Evolutionary conservation across 371 early-diverging fungal genomes (phyloP), one percentile per base, ranked within the genome.

Genomic region (Syncephalis plumigaleata): DNA sequence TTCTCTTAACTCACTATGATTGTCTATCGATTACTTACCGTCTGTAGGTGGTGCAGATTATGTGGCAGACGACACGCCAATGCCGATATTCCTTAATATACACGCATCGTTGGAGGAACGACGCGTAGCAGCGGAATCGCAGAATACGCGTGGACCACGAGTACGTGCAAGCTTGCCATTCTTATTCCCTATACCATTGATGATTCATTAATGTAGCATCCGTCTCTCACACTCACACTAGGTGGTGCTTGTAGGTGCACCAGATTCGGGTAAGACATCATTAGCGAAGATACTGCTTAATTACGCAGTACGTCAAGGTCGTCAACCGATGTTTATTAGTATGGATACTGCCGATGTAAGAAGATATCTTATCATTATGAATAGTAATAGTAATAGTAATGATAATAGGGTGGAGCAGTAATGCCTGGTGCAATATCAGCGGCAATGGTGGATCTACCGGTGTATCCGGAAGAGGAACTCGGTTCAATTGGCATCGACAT

Each of bases 11-110:
- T 56, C 42, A n/a, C 26, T 31, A 51, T 53, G 22, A 37, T 20
- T 15, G 21, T 48, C 17, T 11, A 31, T 31, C 23, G 23, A 43
- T 46, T 59, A 70, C 70, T 54, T 83, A 20, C 54, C 60, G 17
- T 91, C 91, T 39, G 55, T 59, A 23, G 79, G 74, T 51, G 60
- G 71, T 18, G 85, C 85, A 2, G 89, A 84, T 47, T 93, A 95
- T 49, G 73, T 81, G 2, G 89, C 90, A 0, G 81, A 73, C 25
- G 97, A 96, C 54, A 94, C 97, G 3, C 91, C 92, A 9, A 93
- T 96, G 94, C 64, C 66, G 24, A 75, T 73, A 44, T 90, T 86
- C 57, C 63, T 91, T 38, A 91, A 91, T 56, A 68, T 79, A 5
- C 95, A 96, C 55, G 52, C 84, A 38, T 86, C 88, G 0, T 59